These are phyloP conservation scores for Galerina sulciceps DNA, from an alignment of 768 basidiomycete species.

Conservation along the genomic window DNA sequence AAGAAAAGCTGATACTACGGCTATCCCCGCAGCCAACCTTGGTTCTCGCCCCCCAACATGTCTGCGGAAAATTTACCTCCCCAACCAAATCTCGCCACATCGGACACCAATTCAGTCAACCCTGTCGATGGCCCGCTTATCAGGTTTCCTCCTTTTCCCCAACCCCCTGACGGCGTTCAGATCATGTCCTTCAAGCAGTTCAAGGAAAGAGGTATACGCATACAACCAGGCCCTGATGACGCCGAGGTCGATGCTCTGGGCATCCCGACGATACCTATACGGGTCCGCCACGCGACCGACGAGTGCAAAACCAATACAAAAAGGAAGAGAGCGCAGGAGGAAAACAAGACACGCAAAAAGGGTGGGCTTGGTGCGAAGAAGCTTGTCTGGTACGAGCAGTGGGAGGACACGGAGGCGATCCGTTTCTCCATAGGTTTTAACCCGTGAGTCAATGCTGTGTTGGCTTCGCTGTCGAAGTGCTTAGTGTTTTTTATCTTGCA, in stretches of 20 bases:
- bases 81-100: not conserved
- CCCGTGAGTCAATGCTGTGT: slow-evolving; percentile 43
- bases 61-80: not conserved
- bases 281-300: slow-evolving; percentile 54
- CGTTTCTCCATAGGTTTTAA: slow-evolving; percentile 49
- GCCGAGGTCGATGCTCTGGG: slow-evolving; percentile 69
- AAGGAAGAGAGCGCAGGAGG: slow-evolving; percentile 35
- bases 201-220: slow-evolving; percentile 39
- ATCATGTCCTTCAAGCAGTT: slow-evolving; percentile 50
- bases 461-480: not conserved
- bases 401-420: slow-evolving; percentile 64
- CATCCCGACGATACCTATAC: slow-evolving; percentile 64
- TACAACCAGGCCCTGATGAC: slow-evolving; percentile 41
- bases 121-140: slow-evolving; percentile 19
- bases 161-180: slow-evolving; percentile 38
- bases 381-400: slow-evolving; percentile 69
- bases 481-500: slow-evolving; percentile 26
- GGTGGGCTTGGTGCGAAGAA: slow-evolving; percentile 18
- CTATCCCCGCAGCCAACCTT: slow-evolving; percentile 9
- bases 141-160: slow-evolving; percentile 56
- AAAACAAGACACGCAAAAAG: slow-evolving; percentile 22
- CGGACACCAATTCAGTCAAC: slow-evolving; percentile 8
- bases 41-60: slow-evolving; percentile 9
- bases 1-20: not conserved
- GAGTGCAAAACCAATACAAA: slow-evolving; percentile 59